Evolutionary conservation across 225 moss, liverwort and hornwort species (phyloP).

Genomic region (Pleurozium schreberi): DNA sequence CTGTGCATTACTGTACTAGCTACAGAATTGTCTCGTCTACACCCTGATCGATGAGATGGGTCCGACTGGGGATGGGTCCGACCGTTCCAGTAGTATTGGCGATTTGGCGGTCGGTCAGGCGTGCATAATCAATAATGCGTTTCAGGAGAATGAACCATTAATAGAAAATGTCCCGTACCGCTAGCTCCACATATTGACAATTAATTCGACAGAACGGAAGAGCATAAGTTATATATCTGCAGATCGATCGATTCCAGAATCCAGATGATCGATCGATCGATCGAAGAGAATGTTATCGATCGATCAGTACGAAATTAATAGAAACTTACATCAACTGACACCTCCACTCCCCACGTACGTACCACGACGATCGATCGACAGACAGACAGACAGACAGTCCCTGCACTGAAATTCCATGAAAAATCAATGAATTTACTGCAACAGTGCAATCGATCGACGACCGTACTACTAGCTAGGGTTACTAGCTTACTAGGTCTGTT

Average conservation of each 20-base stretch:
- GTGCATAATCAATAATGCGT: neutral
- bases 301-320: neutral
- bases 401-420: neutral
- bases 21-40: neutral
- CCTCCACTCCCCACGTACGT: neutral
- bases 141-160: neutral
- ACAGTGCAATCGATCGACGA: neutral
- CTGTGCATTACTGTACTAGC: too few species aligned
- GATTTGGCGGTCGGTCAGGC: too few species aligned
- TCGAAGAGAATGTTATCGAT: neutral
- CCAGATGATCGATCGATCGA: too few species aligned
- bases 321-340: neutral
- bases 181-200: neutral
- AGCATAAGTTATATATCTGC: neutral
- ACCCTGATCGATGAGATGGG: neutral
- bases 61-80: neutral
- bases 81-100: neutral
- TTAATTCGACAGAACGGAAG: neutral
- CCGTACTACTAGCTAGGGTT: too few species aligned
- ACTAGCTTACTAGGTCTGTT: neutral
- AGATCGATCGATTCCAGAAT: too few species aligned
- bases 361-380: too few species aligned
- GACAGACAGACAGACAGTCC: too few species aligned
- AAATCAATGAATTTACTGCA: neutral
- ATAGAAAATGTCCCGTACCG: neutral